Percentiles rank a stretch among this genome's conserved stretches.
These are phyloP conservation scores for Penicillium maclennaniae DNA, from an alignment of 495 filamentous ascomycete genomes.

Conservation along the genomic window DNA sequence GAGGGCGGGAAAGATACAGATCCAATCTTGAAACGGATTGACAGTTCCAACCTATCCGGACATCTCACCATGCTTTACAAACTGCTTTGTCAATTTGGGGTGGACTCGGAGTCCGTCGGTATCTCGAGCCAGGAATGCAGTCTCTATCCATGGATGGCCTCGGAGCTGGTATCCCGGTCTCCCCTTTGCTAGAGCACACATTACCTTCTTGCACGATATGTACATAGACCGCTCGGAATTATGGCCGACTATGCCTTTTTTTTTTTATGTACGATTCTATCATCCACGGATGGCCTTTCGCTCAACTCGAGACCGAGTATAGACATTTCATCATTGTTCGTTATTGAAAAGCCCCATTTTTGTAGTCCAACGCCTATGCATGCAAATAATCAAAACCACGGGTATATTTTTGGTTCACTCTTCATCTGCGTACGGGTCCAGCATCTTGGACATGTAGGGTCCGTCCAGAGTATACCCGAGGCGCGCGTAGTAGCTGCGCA, in stretches of 20 bases:
- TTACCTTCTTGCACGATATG: constrained; percentile 16
- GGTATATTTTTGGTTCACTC: constrained; percentile 24
- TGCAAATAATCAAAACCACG: constrained; percentile 4
- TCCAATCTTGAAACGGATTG: constrained; percentile 11
- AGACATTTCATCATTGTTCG: constrained; percentile 27
- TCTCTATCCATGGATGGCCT: constrained; percentile 14
- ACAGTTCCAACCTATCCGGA: background rate
- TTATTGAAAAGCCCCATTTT: constrained; percentile 15
- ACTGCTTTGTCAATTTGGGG: background rate
- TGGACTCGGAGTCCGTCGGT: constrained; percentile 5
- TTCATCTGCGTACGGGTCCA: constrained; percentile 46
- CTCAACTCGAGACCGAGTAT: constrained; percentile 10
- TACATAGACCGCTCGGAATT: constrained; percentile 27
- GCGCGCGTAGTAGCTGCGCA: constrained; percentile 88
- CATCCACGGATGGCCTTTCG: background rate
- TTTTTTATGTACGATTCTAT: background rate
- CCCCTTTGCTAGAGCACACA: constrained; percentile 9
- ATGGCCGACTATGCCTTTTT: constrained; percentile 8
- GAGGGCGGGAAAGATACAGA: constrained; percentile 6
- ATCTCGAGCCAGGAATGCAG: background rate
- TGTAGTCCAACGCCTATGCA: constrained; percentile 17
- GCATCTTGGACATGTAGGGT: constrained; percentile 78
- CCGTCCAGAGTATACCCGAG: constrained; percentile 91
- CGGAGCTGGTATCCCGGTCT: constrained; percentile 22
- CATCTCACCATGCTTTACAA: background rate